phyloP scores from a whole-genome alignment of 163 green algal species.

The Chlamydomonas reinhardtii region DNA sequence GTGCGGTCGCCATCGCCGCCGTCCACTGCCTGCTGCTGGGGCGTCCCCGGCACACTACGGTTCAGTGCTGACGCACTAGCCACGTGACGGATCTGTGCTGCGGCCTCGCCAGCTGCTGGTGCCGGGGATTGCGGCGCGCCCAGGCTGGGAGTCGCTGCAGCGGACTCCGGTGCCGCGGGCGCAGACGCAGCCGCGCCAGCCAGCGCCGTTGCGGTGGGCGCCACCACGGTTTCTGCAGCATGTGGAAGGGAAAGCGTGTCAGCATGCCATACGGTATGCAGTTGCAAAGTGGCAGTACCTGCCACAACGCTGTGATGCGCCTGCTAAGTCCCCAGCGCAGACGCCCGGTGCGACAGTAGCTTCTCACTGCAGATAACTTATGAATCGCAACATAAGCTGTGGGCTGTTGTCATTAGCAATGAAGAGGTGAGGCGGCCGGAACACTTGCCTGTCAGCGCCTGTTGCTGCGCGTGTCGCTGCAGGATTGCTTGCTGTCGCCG shows the following conservation, averaged over 20 bases:
- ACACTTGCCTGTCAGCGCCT: slow-evolving; percentile 15
- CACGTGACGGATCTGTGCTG: background rate
- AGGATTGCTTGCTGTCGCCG: slow-evolving; percentile 77
- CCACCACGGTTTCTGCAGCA: slow-evolving; percentile 15
- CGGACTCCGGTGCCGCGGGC: background rate
- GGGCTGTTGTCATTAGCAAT: too few relatives aligned
- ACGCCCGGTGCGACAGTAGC: too few relatives aligned
- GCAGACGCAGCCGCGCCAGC: background rate
- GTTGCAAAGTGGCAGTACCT: too few relatives aligned
- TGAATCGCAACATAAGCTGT: too few relatives aligned
- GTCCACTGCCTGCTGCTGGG: background rate
- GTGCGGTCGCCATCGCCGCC: slow-evolving; percentile 47
- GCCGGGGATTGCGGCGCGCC: background rate
- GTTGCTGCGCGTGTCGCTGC: slow-evolving; percentile 74
- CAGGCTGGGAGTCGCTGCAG: background rate
- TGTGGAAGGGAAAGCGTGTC: background rate
- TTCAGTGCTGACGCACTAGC: background rate
- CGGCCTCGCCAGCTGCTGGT: background rate
- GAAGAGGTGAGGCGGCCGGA: too few relatives aligned
- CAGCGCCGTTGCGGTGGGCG: slow-evolving; percentile 6
- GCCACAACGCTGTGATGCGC: too few relatives aligned
- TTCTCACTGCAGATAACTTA: too few relatives aligned
- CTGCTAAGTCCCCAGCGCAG: too few relatives aligned
- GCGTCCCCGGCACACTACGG: background rate
- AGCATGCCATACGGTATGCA: too few relatives aligned